A percentile compares a stretch with the other conserved stretches of the same genome.
Conservation (phyloP, 768 basidiomycete genomes). For the Crepidotus variabilis region DNA sequence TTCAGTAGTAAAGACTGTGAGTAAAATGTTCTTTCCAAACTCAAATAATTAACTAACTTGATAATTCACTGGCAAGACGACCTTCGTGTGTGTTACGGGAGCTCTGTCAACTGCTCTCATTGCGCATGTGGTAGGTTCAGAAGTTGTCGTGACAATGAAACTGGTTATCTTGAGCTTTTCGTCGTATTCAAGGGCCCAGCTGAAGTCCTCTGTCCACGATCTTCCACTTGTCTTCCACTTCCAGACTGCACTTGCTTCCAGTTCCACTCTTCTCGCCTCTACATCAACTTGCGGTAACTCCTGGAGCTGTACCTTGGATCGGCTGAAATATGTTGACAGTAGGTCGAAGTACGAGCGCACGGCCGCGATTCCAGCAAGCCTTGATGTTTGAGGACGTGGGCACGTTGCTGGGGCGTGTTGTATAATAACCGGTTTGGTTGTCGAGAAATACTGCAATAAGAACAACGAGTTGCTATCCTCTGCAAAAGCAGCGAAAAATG, state of each 20-base stretch:
- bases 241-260: slow-evolving; percentile 39
- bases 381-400: slow-evolving; percentile 28
- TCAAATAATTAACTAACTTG: neutral
- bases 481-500: slow-evolving; percentile 34
- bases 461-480: slow-evolving; percentile 26
- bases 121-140: slow-evolving; percentile 37
- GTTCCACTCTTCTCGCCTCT: slow-evolving; percentile 23
- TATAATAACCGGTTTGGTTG: slow-evolving; percentile 30
- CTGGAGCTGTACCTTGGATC: slow-evolving; percentile 24
- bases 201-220: slow-evolving; percentile 43
- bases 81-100: neutral
- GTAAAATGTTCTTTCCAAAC: neutral
- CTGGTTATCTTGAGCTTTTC: slow-evolving; percentile 37
- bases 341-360: slow-evolving; percentile 49
- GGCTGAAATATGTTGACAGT: slow-evolving; percentile 40
- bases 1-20: neutral
- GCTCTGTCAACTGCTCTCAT: slow-evolving; percentile 39
- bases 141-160: slow-evolving; percentile 38
- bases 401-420: slow-evolving; percentile 37
- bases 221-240: slow-evolving; percentile 41
- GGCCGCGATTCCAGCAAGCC: slow-evolving; percentile 38
- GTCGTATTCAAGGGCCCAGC: slow-evolving; percentile 41
- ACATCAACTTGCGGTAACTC: slow-evolving; percentile 21
- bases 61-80: neutral
- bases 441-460: slow-evolving; percentile 37